A percentile compares a stretch with the other conserved stretches of the same genome.
Evolutionary conservation across 2,329 filamentous ascomycete genomes (phyloP).

Genomic region (Scorias spongiosa): DNA sequence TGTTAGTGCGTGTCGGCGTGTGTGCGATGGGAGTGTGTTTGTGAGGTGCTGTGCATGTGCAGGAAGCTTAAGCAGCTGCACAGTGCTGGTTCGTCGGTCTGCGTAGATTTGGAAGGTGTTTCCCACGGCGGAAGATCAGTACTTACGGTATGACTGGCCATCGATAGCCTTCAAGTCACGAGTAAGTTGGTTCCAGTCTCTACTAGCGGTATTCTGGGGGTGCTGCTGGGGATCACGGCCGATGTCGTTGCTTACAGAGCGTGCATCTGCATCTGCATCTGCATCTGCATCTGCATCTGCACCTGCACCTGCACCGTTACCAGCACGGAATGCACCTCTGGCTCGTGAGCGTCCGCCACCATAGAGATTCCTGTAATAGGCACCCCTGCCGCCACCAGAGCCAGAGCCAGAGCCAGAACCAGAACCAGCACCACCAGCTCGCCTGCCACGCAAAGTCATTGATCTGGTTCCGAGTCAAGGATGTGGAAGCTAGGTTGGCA

Average conservation of each 20-base stretch:
- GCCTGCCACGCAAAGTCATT: no score
- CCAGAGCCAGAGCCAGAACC: conserved; percentile 4
- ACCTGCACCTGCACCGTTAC: background rate
- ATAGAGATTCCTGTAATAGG: conserved; percentile 16
- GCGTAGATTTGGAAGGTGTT: background rate
- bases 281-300: conserved; percentile 1
- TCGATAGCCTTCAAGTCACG: conserved; percentile 13
- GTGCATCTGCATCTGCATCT: conserved; percentile 1
- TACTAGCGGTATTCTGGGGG: background rate
- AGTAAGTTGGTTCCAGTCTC: conserved; percentile 12
- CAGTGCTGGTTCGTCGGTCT: background rate
- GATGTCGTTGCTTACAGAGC: background rate
- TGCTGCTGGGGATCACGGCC: conserved; percentile 2
- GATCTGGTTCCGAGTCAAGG: background rate
- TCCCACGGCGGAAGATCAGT: no score
- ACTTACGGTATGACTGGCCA: conserved; percentile 18
- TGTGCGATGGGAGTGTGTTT: no score
- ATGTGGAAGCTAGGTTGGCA: background rate
- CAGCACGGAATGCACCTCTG: conserved; percentile 1
- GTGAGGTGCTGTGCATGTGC: no score
- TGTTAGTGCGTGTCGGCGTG: conserved; percentile 1
- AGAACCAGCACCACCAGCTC: conserved; percentile 1
- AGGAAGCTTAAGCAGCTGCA: background rate
- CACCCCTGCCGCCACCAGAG: conserved; percentile 14
- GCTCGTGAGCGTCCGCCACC: conserved; percentile 10